Base-by-base conservation (phyloP, 768 basidiomycete genomes). In the Mycena epipterygia region DNA sequence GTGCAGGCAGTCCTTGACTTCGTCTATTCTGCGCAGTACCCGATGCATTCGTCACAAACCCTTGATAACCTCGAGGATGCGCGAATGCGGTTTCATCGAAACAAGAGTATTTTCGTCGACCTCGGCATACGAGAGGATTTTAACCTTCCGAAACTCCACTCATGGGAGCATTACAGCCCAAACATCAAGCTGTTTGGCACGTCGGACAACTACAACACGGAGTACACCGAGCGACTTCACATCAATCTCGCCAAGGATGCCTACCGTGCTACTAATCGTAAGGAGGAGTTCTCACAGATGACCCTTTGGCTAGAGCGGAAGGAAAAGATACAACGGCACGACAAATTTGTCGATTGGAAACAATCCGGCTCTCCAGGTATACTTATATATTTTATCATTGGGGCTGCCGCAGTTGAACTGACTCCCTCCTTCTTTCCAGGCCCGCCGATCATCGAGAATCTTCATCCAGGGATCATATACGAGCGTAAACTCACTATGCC, bases 61-160 rank as follows among this genome's bases (percentile, higher is more conserved):
- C 61, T 70, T 12, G 6, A 11, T n/a, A 27, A 58, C 9, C 53
- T 64, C 11, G 44, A 57, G n/a, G 68, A 61, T 16, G 49, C 68
- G 1, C 37, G 21, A 4, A 16, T 56, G 25, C 37, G 11, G 6
- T 70, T 70, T 32, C 68, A 70, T 25, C 9, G 32, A 6, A 60
- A 68, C 51, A 68, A 68, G 39, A 8, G 13, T 33, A 52, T 70
- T 25, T 70, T 70, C 33, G 21, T 70, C 7, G 55, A 56, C 6
- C 73, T 79, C 2, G 76, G 74, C 5, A 72, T 82, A 25, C 75
- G 78, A 1, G n/a, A 68, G 1, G 44, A 81, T 35, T 84, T 85
- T 70, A 79, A 82, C 32, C 76, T 85, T 16, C 82, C 82, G 0
- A 85, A 85, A 63, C 51, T 83, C 9, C 82, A 84, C 62, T 74